Evolutionary conservation across 345 rosid species (phyloP).

Genomic region (Jatropha curcas): DNA sequence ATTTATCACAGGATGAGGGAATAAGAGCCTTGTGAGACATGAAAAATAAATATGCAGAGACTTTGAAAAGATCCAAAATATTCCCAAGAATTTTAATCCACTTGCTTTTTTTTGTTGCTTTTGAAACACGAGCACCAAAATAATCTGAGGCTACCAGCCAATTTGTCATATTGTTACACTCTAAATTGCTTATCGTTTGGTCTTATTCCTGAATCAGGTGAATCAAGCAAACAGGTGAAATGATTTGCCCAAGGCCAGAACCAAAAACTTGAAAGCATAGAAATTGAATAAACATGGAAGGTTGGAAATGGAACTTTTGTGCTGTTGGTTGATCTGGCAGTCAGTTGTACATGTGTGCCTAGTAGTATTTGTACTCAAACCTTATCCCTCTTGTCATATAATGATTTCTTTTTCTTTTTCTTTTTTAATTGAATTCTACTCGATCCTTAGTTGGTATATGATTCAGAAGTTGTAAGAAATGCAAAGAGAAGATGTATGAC

Average conservation of each 20-base stretch:
- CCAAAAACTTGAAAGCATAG: neutral
- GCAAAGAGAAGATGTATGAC: neutral
- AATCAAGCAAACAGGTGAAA: constrained; percentile 25
- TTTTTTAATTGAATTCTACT: no score
- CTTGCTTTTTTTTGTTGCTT: neutral
- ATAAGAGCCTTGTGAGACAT: neutral
- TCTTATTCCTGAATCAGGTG: neutral
- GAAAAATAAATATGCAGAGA: neutral
- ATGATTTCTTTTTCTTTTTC: neutral
- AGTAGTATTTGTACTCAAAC: neutral
- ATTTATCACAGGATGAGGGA: neutral
- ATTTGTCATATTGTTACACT: neutral
- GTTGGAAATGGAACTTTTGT: neutral
- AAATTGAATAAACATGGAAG: neutral
- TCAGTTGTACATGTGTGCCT: neutral
- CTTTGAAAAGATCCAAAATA: neutral
- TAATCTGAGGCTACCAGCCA: no score
- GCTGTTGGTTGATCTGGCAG: neutral
- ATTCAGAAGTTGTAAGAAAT: neutral
- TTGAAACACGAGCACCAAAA: neutral
- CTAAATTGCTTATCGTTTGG: neutral
- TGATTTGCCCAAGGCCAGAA: neutral
- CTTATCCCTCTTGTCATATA: neutral
- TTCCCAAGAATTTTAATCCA: neutral
- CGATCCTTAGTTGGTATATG: neutral